Evolutionary conservation across 768 basidiomycete genomes (phyloP), one percentile per base, ranked within the genome.

Genomic region (Terana coerulea): DNA sequence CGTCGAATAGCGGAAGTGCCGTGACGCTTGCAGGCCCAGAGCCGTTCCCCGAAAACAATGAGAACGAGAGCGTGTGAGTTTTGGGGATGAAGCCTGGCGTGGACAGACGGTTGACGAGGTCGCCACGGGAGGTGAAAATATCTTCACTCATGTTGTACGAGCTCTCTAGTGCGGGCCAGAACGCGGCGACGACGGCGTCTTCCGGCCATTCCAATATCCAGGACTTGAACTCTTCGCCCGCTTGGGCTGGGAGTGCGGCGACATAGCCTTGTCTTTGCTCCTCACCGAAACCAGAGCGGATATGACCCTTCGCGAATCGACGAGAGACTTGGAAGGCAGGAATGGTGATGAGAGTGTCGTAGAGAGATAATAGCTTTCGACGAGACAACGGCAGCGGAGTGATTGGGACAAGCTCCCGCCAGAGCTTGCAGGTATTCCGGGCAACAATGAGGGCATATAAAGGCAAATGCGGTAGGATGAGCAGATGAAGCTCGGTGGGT

Each of bases 121-220:
- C 53, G 21, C 42, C n/a, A n/a, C 53, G 53, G 33, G 33, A 49
- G 6, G 42, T 26, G 41, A 54, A 54, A 8, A 50, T 37, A 41
- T 42, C 42, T n/a, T 37, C 33, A 42, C 53, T 46, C 53, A 54
- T 54, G 53, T 54, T 54, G 41, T 49, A 54, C 41, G 36, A 29
- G 6, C 40, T n/a, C 15, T 57, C 54, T 19, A 64, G 53, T 3
- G 58, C 63, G 10, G 64, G 64, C 59, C 61, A 65, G 22, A 49
- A 17, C 14, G 56, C 44, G 0, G 43, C 57, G 7, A 62, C 52
- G 11, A 55, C 57, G 10, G 61, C 61, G 17, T 47, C 43, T 10
- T 42, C 61, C 14, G 64, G 64, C 64, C 64, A 64, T 42, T 65
- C 64, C 17, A 60, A 54, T 2, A 65, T 51, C 62, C 62, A 64